Conservation (phyloP, 495 filamentous ascomycete genomes). For the Penicillium pulvis region DNA sequence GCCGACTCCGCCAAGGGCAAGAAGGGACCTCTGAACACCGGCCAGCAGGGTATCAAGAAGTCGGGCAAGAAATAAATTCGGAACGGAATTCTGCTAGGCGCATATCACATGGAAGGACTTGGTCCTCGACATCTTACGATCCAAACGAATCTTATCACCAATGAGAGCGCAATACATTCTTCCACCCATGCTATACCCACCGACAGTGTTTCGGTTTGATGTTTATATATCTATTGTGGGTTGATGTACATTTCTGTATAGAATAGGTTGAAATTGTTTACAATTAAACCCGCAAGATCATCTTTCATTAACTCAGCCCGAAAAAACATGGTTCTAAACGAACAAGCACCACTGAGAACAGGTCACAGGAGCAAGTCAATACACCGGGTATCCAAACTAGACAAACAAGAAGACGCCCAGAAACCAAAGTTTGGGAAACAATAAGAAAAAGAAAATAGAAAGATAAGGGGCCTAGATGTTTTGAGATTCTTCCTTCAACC, state of each 20-base stretch:
- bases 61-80: conserved; percentile 76
- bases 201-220: background rate
- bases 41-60: conserved; percentile 85
- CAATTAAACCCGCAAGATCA: background rate
- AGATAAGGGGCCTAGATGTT: background rate
- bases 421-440: background rate
- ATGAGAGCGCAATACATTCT: conserved; percentile 19
- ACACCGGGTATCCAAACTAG: conserved; percentile 21
- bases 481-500: background rate
- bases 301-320: background rate
- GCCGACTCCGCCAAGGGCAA: conserved; percentile 62
- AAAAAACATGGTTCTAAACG: background rate
- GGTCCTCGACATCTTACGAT: conserved; percentile 29
- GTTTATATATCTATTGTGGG: background rate
- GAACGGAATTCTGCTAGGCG: conserved; percentile 1
- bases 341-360: background rate
- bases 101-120: conserved; percentile 64
- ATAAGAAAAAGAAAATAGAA: background rate
- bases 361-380: conserved; percentile 9
- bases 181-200: background rate
- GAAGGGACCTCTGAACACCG: conserved; percentile 68
- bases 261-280: background rate
- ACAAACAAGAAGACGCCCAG: conserved; percentile 2
- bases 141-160: conserved; percentile 33
- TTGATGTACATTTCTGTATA: background rate